phyloP scores from a whole-genome alignment of 1,284 basidiomycete species.

The Leccinum holopus region DNA sequence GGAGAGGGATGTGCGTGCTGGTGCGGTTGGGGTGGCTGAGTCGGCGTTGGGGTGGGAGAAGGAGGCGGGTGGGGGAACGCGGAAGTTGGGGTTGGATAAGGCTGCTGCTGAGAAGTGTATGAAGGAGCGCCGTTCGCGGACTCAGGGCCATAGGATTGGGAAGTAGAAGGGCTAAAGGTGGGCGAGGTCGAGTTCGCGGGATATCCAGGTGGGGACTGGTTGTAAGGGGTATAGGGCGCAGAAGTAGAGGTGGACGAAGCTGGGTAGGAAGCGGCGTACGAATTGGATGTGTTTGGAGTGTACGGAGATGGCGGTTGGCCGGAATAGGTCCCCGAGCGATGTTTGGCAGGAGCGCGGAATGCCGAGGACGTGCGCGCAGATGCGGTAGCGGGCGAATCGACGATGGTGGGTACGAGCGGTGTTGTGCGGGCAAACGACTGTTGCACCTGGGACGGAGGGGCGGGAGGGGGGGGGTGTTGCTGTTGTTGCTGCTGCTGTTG shows the following conservation, averaged over 20 bases:
- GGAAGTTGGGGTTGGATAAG: constrained; percentile 30
- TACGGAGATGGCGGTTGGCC: constrained; percentile 21
- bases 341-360: constrained; percentile 25
- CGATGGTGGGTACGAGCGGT: constrained; percentile 37
- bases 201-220: constrained; percentile 20
- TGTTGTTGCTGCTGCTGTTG: background rate
- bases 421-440: constrained; percentile 27
- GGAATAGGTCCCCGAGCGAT: constrained; percentile 17
- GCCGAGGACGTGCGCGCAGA: constrained; percentile 15
- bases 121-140: constrained; percentile 15
- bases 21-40: constrained; percentile 21
- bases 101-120: constrained; percentile 24
- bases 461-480: background rate
- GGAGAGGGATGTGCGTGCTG: constrained; percentile 21
- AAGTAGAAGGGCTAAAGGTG: constrained; percentile 25
- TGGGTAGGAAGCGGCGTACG: constrained; percentile 17
- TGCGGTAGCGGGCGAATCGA: constrained; percentile 29
- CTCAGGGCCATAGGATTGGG: constrained; percentile 21
- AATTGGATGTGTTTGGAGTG: constrained; percentile 22
- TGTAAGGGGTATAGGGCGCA: constrained; percentile 26
- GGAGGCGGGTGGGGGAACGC: constrained; percentile 31
- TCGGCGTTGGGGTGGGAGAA: constrained; percentile 32
- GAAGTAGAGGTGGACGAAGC: constrained; percentile 21
- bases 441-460: constrained; percentile 20
- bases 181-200: constrained; percentile 25